phyloP scores from a whole-genome alignment of 345 rosid species.

The Salix viminalis region DNA sequence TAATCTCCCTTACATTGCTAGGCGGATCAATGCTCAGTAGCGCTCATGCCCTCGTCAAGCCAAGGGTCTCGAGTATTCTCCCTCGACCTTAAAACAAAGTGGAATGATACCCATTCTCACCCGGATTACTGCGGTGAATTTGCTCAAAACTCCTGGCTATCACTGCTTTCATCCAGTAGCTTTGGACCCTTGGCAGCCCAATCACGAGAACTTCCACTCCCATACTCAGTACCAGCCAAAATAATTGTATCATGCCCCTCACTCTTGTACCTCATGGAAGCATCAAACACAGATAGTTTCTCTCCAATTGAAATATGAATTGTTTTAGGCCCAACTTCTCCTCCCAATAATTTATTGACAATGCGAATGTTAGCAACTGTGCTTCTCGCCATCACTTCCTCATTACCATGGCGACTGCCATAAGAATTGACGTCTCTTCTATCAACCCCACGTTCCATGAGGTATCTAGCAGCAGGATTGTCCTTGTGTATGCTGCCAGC shows the following conservation, averaged over 20 bases:
- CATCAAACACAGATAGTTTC: constrained; percentile 77
- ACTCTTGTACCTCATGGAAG: constrained; percentile 37
- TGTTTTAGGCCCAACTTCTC: constrained; percentile 90
- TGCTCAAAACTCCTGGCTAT: too few species aligned
- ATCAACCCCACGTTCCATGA: constrained; percentile 24
- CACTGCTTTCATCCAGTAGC: too few species aligned
- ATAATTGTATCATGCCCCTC: constrained; percentile 66
- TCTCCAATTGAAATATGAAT: constrained; percentile 72
- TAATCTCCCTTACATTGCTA: too few species aligned
- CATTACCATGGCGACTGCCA: too few species aligned
- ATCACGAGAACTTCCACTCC: constrained; percentile 97
- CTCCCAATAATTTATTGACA: constrained; percentile 72
- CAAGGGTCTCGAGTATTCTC: too few species aligned
- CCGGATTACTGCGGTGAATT: too few species aligned
- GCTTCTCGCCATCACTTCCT: constrained; percentile 54
- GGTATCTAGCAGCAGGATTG: constrained; percentile 82
- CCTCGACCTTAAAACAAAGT: too few species aligned
- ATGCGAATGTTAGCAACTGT: constrained; percentile 77
- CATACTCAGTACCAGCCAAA: constrained; percentile 90
- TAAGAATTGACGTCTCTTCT: too few species aligned
- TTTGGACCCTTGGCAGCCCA: constrained; percentile 99
- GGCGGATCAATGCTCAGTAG: too few species aligned
- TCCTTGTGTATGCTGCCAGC: constrained; percentile 93
- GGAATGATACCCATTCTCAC: too few species aligned
- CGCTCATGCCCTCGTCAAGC: too few species aligned